A percentile compares a stretch with the other conserved stretches of the same genome.
Evolutionary conservation across 768 basidiomycete genomes (phyloP).

Genomic region (Mycena vitilis): DNA sequence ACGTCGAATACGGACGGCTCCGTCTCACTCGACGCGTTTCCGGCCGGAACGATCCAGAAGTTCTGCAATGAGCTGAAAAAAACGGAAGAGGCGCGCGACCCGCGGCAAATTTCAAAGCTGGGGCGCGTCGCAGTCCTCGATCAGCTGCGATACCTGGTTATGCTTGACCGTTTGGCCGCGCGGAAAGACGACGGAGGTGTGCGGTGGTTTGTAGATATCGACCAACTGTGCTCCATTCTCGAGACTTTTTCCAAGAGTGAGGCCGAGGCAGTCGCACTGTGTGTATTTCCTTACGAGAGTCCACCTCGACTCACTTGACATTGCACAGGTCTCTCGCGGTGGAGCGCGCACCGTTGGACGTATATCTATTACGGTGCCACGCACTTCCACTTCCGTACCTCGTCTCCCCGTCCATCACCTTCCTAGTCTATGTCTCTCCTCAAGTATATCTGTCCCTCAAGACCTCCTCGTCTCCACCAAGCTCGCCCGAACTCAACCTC

Average conservation of each 20-base stretch:
- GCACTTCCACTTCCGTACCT: slow-evolving; percentile 81
- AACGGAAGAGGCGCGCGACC: slow-evolving; percentile 60
- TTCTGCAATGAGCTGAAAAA: slow-evolving; percentile 75
- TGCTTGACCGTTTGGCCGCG: slow-evolving; percentile 75
- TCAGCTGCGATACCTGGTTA: slow-evolving; percentile 76
- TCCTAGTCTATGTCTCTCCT: slow-evolving; percentile 79
- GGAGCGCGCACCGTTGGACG: slow-evolving; percentile 70
- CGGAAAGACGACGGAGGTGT: slow-evolving; percentile 71
- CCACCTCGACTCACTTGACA: slow-evolving; percentile 17
- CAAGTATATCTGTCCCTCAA: slow-evolving; percentile 73
- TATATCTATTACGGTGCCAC: slow-evolving; percentile 74
- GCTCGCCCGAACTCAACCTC: slow-evolving; percentile 37
- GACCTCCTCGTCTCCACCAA: slow-evolving; percentile 43
- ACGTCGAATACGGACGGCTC: slow-evolving; percentile 61
- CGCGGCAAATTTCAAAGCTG: slow-evolving; percentile 61
- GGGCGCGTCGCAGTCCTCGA: slow-evolving; percentile 58
- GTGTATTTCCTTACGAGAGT: slow-evolving; percentile 40
- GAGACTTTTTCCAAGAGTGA: slow-evolving; percentile 66
- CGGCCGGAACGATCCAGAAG: slow-evolving; percentile 64
- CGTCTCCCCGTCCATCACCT: slow-evolving; percentile 73
- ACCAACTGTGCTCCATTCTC: slow-evolving; percentile 61
- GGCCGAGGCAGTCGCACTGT: slow-evolving; percentile 66
- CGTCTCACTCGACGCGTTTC: slow-evolving; percentile 70
- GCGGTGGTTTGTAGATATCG: slow-evolving; percentile 80
- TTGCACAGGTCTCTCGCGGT: slow-evolving; percentile 52